A percentile compares a stretch with the other conserved stretches of the same genome.
These are phyloP conservation scores for Hypoxylon sp. DNA, from an alignment of 2,329 filamentous ascomycete species.

Conservation along the genomic window DNA sequence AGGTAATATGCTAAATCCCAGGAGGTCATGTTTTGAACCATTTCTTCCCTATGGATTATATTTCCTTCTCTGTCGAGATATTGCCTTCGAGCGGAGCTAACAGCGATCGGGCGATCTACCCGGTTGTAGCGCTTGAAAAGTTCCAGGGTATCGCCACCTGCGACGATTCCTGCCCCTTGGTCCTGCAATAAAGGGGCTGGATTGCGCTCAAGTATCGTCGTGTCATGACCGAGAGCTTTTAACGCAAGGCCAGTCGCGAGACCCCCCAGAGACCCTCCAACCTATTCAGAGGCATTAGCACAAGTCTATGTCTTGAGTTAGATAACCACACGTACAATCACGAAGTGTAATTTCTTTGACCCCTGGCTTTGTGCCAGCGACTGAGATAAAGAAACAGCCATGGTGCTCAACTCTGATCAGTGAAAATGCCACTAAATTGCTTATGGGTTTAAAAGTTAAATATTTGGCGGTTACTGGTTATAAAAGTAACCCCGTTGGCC, in stretches of 20 bases:
- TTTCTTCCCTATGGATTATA: slow-evolving; percentile 54
- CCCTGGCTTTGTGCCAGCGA: slow-evolving; percentile 24
- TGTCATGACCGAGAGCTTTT: slow-evolving; percentile 59
- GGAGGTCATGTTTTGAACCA: slow-evolving; percentile 62
- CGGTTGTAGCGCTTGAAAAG: slow-evolving; percentile 61
- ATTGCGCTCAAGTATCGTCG: slow-evolving; percentile 62
- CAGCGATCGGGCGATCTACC: slow-evolving; percentile 54
- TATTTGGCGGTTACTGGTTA: slow-evolving; percentile 19
- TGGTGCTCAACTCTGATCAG: slow-evolving; percentile 18
- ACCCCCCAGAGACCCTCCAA: slow-evolving; percentile 61
- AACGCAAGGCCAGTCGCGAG: slow-evolving; percentile 59
- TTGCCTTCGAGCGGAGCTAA: slow-evolving; percentile 53
- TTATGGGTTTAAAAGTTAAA: slow-evolving; percentile 4
- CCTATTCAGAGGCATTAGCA: slow-evolving; percentile 47
- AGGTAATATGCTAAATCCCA: slow-evolving; percentile 64
- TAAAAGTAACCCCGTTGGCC: slow-evolving; percentile 29
- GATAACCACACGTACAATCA: slow-evolving; percentile 46
- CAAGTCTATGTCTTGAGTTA: neutral
- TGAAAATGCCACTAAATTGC: neutral
- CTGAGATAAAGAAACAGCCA: slow-evolving; percentile 30
- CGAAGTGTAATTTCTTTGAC: slow-evolving; percentile 48
- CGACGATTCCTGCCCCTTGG: slow-evolving; percentile 65
- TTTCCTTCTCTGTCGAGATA: slow-evolving; percentile 56
- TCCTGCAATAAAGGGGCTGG: slow-evolving; percentile 61
- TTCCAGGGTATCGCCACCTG: slow-evolving; percentile 60